Base-by-base conservation (phyloP, 208 protist genomes). In the Trypanosoma theileri region DNA sequence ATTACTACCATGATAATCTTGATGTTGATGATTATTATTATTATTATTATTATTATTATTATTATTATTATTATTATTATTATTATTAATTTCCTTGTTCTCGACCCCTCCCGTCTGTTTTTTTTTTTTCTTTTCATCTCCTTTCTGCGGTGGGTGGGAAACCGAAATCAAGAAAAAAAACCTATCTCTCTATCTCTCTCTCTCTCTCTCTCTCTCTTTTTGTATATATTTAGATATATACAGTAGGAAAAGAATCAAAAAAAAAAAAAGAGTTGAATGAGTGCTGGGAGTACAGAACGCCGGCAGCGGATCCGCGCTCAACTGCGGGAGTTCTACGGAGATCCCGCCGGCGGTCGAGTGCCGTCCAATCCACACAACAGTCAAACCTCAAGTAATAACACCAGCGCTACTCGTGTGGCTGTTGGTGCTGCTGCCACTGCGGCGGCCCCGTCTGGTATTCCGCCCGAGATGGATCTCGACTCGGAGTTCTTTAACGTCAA, bases 301-400 rank as follows among this genome's bases (percentile, higher is more conserved):
- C 77, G 90, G 22, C 69, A 76, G 71, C 80, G 79, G 10, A 66
- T 93, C 24, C 82, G 90, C 1, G 83, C 92, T 17, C 87, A 93
- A 61, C 88, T 95, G 79, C 75, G 77, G 26, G 77, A 86, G 19
- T 95, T 95, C 66, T 95, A 95, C 74, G 89, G 85, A 28, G 86
- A 89, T 66, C 75, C 80, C 13, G 70, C 60, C 45, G 75, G 75
- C 7, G 68, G 53, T 13, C 45, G 68, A 56, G 70, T 53, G 22
- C 28, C 28, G 1, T 35, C 28, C 28, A 35, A 35, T 35, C 1
- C 28, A 35, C 28, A 35, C 28, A 35, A 6, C 6, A 35, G 6
- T 35, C 1, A 6, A 8, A 6, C 28, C 6, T 8, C 4, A 8
- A 35, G 28, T 35, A 35, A 35, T 35, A 35, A 35, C 6, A 35